Evolutionary conservation across 345 rosid species (phyloP), one percentile per base, ranked within the genome.

Genomic region (Salix arbutifolia): DNA sequence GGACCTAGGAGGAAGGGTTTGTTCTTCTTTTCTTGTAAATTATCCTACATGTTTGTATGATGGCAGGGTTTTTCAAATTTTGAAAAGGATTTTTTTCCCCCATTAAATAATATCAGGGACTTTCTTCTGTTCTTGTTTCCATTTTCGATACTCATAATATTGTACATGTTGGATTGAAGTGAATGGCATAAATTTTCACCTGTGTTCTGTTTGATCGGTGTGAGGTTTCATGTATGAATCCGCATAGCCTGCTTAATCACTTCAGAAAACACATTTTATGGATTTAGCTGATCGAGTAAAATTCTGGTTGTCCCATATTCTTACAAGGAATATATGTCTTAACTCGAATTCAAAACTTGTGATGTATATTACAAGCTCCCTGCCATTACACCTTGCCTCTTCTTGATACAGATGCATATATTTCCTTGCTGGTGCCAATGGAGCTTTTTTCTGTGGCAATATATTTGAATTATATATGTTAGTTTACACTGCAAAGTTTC

Each of bases 321-420:
- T 33, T 33, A 33, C 4, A 4, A 33, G 0, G 4, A 0, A 0
- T 33, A 0, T 5, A 4, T 0, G 5, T 33, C 0, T 33, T 33
- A 1, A 33, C 6, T 33, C 6, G 0, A 33, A 33, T 1, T 33
- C 35, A 4, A 33, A 5, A 33, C 5, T 0, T 33, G 5, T n/a
- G n/a, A n/a, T n/a, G n/a, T n/a, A n/a, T n/a, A n/a, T n/a, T n/a
- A n/a, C n/a, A n/a, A n/a, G n/a, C n/a, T n/a, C n/a, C n/a, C n/a
- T n/a, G n/a, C n/a, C n/a, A n/a, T n/a, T n/a, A n/a, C n/a, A n/a
- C n/a, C n/a, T n/a, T n/a, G n/a, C n/a, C n/a, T n/a, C n/a, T n/a
- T n/a, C n/a, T n/a, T n/a, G n/a, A n/a, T n/a, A n/a, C n/a, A n/a
- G n/a, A n/a, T n/a, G n/a, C n/a, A n/a, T n/a, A n/a, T n/a, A n/a